A percentile compares a stretch with the other conserved stretches of the same genome.
Evolutionary conservation across 441 rosid species (phyloP).

Genomic region (Flueggea neowawraea): DNA sequence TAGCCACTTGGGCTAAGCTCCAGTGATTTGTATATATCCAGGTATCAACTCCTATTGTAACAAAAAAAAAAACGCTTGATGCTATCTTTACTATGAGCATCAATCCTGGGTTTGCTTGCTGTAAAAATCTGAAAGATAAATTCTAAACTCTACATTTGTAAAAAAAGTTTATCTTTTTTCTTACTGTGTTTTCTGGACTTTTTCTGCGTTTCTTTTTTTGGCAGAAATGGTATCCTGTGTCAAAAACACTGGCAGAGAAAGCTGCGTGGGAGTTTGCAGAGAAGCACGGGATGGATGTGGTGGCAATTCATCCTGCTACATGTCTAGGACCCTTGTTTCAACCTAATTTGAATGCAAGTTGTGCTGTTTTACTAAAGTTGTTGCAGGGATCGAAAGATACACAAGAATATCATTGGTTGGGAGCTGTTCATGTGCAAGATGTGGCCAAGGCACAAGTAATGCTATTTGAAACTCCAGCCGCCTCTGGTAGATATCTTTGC

Average conservation of each 20-base stretch:
- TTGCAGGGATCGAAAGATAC: slow-evolving; percentile 63
- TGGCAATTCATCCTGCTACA: slow-evolving; percentile 67
- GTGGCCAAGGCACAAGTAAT: slow-evolving; percentile 70
- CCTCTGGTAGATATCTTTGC: slow-evolving; percentile 80
- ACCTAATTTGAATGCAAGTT: slow-evolving; percentile 77
- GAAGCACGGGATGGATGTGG: slow-evolving; percentile 61
- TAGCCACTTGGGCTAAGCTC: too few relatives aligned
- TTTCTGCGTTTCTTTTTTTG: background rate
- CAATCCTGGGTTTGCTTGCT: too few relatives aligned
- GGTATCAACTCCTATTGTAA: too few relatives aligned
- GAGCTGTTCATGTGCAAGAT: slow-evolving; percentile 77
- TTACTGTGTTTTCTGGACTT: background rate
- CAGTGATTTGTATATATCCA: too few relatives aligned
- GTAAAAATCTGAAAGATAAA: too few relatives aligned
- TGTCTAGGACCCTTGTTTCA: slow-evolving; percentile 79
- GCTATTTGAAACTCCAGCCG: slow-evolving; percentile 54
- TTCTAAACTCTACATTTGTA: too few relatives aligned
- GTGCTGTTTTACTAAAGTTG: slow-evolving; percentile 62
- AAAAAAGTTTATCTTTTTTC: too few relatives aligned
- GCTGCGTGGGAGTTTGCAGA: slow-evolving; percentile 69
- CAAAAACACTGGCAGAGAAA: slow-evolving; percentile 86
- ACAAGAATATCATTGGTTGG: slow-evolving; percentile 83
- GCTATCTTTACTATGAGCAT: too few relatives aligned
- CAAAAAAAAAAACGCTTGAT: too few relatives aligned
- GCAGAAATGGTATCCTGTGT: slow-evolving; percentile 83